Conservation (phyloP, 2,329 filamentous ascomycete species). For the Aspergillus caelatus region DNA sequence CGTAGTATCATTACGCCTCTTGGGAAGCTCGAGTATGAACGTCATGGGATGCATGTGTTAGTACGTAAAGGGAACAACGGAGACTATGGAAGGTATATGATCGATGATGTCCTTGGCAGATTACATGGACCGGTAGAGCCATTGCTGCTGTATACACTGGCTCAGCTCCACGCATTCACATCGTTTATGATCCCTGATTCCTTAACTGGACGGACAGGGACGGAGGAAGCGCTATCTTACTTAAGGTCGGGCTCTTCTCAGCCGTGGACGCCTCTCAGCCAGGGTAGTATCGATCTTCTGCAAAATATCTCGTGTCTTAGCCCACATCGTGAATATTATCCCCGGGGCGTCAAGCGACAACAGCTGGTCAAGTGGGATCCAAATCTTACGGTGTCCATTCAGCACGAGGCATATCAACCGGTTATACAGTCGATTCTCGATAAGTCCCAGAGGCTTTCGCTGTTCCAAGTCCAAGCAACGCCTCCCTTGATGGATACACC, state of each 20-base stretch:
- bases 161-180: slow-evolving; percentile 60
- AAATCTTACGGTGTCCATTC: slow-evolving; percentile 41
- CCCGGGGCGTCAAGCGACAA: slow-evolving; percentile 42
- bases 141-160: too few relatives aligned
- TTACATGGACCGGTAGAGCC: neutral
- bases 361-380: slow-evolving; percentile 50
- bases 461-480: neutral
- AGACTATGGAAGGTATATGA: slow-evolving; percentile 53
- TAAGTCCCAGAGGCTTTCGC: slow-evolving; percentile 12
- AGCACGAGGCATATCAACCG: slow-evolving; percentile 39
- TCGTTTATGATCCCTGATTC: slow-evolving; percentile 61
- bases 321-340: slow-evolving; percentile 49
- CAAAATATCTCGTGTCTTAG: slow-evolving; percentile 37
- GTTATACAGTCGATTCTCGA: slow-evolving; percentile 15
- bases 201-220: slow-evolving; percentile 62
- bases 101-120: slow-evolving; percentile 58
- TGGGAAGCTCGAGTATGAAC: slow-evolving; percentile 38
- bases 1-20: slow-evolving; percentile 60
- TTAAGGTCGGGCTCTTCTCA: slow-evolving; percentile 55
- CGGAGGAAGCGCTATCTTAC: slow-evolving; percentile 59
- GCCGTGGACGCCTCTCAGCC: slow-evolving; percentile 49
- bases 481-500: neutral
- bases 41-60: slow-evolving; percentile 46
- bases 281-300: slow-evolving; percentile 12
- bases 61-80: slow-evolving; percentile 41